Evolutionary conservation across 2,329 filamentous ascomycete species (phyloP).

Genomic region (Microdochium paspali): DNA sequence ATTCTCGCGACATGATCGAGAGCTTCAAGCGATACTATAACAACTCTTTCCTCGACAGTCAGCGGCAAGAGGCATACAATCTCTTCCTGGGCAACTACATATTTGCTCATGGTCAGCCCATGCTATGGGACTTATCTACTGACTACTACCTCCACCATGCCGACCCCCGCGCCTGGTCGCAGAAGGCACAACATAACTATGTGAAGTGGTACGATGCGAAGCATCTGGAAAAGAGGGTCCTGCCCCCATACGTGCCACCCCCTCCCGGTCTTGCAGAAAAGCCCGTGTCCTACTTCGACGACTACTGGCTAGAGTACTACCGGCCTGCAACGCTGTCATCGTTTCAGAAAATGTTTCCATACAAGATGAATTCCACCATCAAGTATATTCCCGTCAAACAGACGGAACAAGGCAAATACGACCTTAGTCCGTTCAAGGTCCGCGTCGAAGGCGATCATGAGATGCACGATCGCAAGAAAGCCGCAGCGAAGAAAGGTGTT

Average conservation of each 20-base stretch:
- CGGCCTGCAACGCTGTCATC: slow-evolving; percentile 80
- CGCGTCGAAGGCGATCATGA: slow-evolving; percentile 56
- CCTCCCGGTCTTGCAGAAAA: slow-evolving; percentile 27
- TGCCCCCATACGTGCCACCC: slow-evolving; percentile 38
- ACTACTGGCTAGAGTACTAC: slow-evolving; percentile 98
- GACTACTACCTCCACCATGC: slow-evolving; percentile 96
- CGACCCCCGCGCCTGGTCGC: slow-evolving; percentile 65
- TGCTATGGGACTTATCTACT: slow-evolving; percentile 92
- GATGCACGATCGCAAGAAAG: slow-evolving; percentile 49
- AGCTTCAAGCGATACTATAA: slow-evolving; percentile 99
- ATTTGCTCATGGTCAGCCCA: slow-evolving; percentile 75
- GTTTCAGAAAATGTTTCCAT: slow-evolving; percentile 85
- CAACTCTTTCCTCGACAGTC: slow-evolving; percentile 96
- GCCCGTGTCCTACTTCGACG: slow-evolving; percentile 61
- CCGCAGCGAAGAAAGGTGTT: slow-evolving; percentile 51
- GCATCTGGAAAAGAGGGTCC: slow-evolving; percentile 53
- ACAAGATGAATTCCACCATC: slow-evolving; percentile 82
- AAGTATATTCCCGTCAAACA: slow-evolving; percentile 72
- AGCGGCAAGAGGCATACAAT: slow-evolving; percentile 96
- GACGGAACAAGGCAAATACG: slow-evolving; percentile 64
- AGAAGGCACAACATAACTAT: slow-evolving; percentile 58
- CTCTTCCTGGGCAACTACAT: slow-evolving; percentile 95
- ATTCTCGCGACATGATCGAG: slow-evolving; percentile 97
- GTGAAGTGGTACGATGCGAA: slow-evolving; percentile 81
- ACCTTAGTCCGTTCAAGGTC: slow-evolving; percentile 81